Evolutionary conservation across 106 monocot genomes (phyloP).

Genomic region (Dactylorhiza incarnata): DNA sequence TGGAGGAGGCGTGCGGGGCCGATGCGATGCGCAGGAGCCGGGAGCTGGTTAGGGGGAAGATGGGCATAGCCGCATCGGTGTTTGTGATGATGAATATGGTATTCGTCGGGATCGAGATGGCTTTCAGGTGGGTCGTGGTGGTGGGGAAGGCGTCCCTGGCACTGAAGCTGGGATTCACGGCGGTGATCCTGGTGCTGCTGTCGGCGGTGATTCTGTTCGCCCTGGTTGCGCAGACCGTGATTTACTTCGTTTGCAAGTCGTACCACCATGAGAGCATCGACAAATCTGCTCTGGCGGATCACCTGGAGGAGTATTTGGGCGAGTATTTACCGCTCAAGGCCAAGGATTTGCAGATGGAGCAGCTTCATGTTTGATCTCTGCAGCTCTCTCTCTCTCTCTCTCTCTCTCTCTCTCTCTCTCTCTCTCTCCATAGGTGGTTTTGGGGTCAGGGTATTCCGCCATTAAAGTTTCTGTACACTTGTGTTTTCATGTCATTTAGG

Average conservation of each 20-base stretch:
- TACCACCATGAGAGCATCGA: constrained; percentile 96
- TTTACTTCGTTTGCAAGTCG: constrained; percentile 90
- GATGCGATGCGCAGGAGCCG: constrained; percentile 48
- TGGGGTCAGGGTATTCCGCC: too few relatives aligned
- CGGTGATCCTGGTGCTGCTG: constrained; percentile 24
- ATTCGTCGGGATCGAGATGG: constrained; percentile 44
- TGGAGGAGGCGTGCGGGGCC: constrained; percentile 44
- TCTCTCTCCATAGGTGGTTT: too few relatives aligned
- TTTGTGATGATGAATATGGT: constrained; percentile 42
- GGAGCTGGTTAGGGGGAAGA: constrained; percentile 53
- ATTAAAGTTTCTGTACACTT: too few relatives aligned
- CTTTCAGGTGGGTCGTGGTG: constrained; percentile 39
- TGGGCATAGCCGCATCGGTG: constrained; percentile 26
- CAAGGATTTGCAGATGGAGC: constrained; percentile 78
- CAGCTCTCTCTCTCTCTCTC: too few relatives aligned
- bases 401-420: too few relatives aligned
- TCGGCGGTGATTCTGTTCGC: constrained; percentile 41
- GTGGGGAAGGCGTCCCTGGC: constrained; percentile 3
- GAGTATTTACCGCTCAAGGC: constrained; percentile 70
- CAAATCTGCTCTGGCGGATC: constrained; percentile 64
- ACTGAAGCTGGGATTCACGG: constrained; percentile 19
- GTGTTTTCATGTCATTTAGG: too few relatives aligned
- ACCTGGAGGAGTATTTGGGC: constrained; percentile 80
- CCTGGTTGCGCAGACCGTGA: constrained; percentile 66
- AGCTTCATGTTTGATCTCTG: constrained; percentile 6